phyloP scores from a whole-genome alignment of 1,284 basidiomycete species.

The Tilletia horrida region DNA sequence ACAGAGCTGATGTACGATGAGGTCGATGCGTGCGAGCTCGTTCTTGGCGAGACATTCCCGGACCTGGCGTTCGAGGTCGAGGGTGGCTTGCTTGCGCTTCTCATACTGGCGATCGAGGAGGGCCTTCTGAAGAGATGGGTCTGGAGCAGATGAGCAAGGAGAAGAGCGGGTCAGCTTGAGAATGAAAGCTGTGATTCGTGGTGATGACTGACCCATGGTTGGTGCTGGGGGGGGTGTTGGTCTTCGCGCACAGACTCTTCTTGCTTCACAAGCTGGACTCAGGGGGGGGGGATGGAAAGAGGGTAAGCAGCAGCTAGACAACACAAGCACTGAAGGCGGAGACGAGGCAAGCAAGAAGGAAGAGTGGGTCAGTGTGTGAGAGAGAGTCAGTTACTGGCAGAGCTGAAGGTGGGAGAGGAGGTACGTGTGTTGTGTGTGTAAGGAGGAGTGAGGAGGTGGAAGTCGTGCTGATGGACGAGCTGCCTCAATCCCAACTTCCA shows the following conservation, averaged over 20 bases:
- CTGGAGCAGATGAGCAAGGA: neutral
- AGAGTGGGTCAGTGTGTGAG: too few species aligned
- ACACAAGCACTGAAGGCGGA: too few species aligned
- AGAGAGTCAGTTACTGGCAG: too few species aligned
- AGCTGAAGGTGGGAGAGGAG: too few species aligned
- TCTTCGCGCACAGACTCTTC: too few species aligned
- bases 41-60: slow-evolving; percentile 77
- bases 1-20: slow-evolving; percentile 90
- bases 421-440: too few species aligned
- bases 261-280: too few species aligned
- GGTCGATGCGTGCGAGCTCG: slow-evolving; percentile 74
- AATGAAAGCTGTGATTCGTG: neutral
- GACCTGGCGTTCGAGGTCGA: slow-evolving; percentile 91
- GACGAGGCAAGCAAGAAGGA: too few species aligned
- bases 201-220: slow-evolving; percentile 3
- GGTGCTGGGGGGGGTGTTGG: neutral
- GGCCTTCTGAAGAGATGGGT: slow-evolving; percentile 40
- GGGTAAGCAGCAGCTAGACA: too few species aligned
- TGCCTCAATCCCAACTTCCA: neutral
- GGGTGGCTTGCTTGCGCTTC: slow-evolving; percentile 88
- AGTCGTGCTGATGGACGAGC: neutral
- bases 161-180: neutral
- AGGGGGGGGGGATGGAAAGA: too few species aligned
- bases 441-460: too few species aligned
- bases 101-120: slow-evolving; percentile 65